Conservation (phyloP, 345 rosid species). For the Populus euphratica region DNA sequence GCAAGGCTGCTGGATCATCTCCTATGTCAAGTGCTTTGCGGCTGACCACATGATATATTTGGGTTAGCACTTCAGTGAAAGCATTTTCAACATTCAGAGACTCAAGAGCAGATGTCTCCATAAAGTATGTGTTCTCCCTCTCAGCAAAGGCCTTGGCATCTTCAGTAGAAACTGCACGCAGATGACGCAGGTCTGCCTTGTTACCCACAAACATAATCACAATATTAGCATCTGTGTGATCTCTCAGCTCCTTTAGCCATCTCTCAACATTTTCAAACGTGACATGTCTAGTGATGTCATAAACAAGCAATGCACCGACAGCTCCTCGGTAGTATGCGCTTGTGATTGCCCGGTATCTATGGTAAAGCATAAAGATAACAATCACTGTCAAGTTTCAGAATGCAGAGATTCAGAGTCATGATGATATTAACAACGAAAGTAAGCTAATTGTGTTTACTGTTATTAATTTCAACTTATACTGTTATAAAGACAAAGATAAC, state of each 20-base stretch:
- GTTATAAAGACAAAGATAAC: too few relatives aligned
- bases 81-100: slow-evolving; percentile 77
- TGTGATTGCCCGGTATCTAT: slow-evolving; percentile 82
- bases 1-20: slow-evolving; percentile 76
- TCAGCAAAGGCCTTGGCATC: slow-evolving; percentile 68
- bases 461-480: too few relatives aligned
- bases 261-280: slow-evolving; percentile 85
- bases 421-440: neutral
- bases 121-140: slow-evolving; percentile 66
- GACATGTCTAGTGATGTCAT: slow-evolving; percentile 78
- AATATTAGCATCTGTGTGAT: slow-evolving; percentile 77
- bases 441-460: neutral
- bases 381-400: neutral
- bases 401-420: neutral
- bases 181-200: slow-evolving; percentile 86
- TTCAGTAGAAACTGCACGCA: slow-evolving; percentile 68
- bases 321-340: slow-evolving; percentile 93
- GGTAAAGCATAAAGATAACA: slow-evolving; percentile 1
- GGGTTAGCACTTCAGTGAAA: slow-evolving; percentile 75
- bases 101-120: slow-evolving; percentile 91
- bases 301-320: slow-evolving; percentile 76
- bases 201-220: slow-evolving; percentile 91
- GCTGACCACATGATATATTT: slow-evolving; percentile 75
- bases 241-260: slow-evolving; percentile 86
- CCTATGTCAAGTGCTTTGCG: slow-evolving; percentile 78